Percentiles rank a stretch among this genome's conserved stretches.
phyloP scores from a whole-genome alignment of 257 asterid species.

The Solanum clarkiae region DNA sequence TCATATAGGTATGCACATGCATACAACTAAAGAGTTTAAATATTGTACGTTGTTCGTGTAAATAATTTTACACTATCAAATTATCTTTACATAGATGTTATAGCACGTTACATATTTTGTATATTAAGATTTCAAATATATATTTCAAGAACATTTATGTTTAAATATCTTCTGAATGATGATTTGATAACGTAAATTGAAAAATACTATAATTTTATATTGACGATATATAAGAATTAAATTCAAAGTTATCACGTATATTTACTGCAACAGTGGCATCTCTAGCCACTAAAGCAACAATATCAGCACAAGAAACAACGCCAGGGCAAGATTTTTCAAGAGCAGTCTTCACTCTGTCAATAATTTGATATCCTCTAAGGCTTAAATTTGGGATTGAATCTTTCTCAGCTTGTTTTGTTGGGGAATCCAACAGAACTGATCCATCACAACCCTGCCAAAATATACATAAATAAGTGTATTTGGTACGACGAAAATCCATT shows the following conservation, averaged over 20 bases:
- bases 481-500: neutral
- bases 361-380: conserved; percentile 30
- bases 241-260: neutral
- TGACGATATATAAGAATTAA: neutral
- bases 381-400: conserved; percentile 29
- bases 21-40: no score
- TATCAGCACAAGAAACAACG: conserved; percentile 45
- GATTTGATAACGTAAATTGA: neutral
- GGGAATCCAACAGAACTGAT: conserved; percentile 32
- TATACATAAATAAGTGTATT: neutral
- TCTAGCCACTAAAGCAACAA: conserved; percentile 28
- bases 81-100: neutral
- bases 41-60: no score
- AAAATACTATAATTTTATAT: no score
- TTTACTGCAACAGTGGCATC: conserved; percentile 30
- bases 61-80: neutral
- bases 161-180: neutral
- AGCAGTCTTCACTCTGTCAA: conserved; percentile 34
- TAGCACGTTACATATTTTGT: neutral
- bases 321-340: conserved; percentile 36
- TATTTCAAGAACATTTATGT: neutral
- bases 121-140: neutral
- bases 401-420: conserved; percentile 27
- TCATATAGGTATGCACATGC: no score
- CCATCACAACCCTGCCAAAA: conserved; percentile 42